Conservation (phyloP, 768 basidiomycete species). For the Russula brevipes region DNA sequence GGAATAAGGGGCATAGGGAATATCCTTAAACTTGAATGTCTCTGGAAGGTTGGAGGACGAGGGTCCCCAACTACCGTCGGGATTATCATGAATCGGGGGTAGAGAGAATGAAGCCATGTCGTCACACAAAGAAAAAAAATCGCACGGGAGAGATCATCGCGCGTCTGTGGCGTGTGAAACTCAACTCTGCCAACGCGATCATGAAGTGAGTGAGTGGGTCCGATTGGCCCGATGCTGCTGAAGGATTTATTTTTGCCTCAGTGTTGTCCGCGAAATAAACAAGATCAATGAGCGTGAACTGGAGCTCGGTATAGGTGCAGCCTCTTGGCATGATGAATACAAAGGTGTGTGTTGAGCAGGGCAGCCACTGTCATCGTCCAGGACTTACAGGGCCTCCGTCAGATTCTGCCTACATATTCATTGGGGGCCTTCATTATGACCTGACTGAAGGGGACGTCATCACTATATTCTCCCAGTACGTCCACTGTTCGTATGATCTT, state of each 20-base stretch:
- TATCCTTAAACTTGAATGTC: conserved; percentile 96
- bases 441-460: conserved; percentile 97
- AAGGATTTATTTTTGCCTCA: conserved; percentile 33
- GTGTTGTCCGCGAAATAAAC: conserved; percentile 90
- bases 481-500: conserved; percentile 20
- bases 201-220: conserved; percentile 84
- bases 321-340: conserved; percentile 96
- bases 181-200: conserved; percentile 20
- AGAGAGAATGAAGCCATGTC: conserved; percentile 77
- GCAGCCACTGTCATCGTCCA: conserved; percentile 1
- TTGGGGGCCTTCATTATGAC: conserved; percentile 83
- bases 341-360: conserved; percentile 46
- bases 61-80: conserved; percentile 89
- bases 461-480: conserved; percentile 95
- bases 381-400: background rate
- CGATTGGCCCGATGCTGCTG: background rate
- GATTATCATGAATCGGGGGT: conserved; percentile 85
- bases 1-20: conserved; percentile 97
- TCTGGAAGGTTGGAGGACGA: conserved; percentile 79
- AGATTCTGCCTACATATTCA: conserved; percentile 95
- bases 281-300: conserved; percentile 91
- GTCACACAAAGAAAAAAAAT: background rate
- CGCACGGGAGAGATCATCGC: background rate
- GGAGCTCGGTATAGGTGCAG: conserved; percentile 61
- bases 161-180: conserved; percentile 24